These are phyloP conservation scores for Handroanthus guayacan DNA, from an alignment of 257 asterid genomes.

Conservation along the genomic window DNA sequence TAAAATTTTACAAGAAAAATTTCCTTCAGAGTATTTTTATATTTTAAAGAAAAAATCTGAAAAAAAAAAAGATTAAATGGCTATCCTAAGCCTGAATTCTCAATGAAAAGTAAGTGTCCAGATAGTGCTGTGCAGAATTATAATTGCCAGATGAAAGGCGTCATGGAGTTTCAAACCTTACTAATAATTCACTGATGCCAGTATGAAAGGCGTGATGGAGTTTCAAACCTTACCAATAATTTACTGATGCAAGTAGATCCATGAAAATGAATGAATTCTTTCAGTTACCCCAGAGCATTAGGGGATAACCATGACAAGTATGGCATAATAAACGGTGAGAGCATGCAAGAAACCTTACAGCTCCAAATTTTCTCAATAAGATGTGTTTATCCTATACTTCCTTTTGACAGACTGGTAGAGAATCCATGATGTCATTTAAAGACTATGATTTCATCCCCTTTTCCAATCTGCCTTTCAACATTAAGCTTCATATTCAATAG, in stretches of 20 bases:
- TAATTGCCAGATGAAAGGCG: constrained; percentile 10
- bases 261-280: neutral
- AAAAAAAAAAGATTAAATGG: constrained; percentile 12
- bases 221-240: too few relatives aligned
- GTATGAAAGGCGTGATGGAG: too few relatives aligned
- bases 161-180: too few relatives aligned
- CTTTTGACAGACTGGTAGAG: neutral
- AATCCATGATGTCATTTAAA: neutral
- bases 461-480: constrained; percentile 16
- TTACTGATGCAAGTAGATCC: neutral
- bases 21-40: neutral
- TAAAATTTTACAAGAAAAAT: neutral
- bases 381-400: neutral
- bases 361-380: constrained; percentile 7
- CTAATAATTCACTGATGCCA: too few relatives aligned
- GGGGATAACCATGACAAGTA: neutral
- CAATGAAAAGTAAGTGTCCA: neutral
- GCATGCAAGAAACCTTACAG: constrained; percentile 15
- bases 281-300: neutral
- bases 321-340: neutral
- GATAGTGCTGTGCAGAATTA: neutral
- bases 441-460: constrained; percentile 20
- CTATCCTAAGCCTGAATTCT: constrained; percentile 8
- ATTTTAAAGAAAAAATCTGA: neutral
- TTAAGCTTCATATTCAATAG: constrained; percentile 24